These are phyloP conservation scores for Leccinum variicolor DNA, from an alignment of 768 basidiomycete genomes.

Conservation along the genomic window DNA sequence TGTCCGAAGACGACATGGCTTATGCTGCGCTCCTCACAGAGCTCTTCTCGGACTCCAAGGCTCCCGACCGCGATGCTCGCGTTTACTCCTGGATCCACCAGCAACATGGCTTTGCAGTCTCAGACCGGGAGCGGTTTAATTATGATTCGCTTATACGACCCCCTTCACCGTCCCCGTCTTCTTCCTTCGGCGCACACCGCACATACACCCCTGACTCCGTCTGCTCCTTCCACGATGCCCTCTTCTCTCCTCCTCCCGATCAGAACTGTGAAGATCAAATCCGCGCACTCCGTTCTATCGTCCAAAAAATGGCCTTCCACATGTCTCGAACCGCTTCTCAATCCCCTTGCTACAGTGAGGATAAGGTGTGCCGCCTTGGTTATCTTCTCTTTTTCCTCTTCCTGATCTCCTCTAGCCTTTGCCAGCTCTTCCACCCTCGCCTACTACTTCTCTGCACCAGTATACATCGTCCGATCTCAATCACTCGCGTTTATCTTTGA, in stretches of 20 bases:
- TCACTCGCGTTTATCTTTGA: slow-evolving; percentile 27
- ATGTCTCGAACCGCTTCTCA: slow-evolving; percentile 5
- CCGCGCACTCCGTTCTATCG: slow-evolving; percentile 33
- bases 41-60: slow-evolving; percentile 23
- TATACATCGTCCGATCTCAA: slow-evolving; percentile 21
- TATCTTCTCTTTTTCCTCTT: no score
- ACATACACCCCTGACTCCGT: slow-evolving; percentile 14
- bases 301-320: slow-evolving; percentile 33
- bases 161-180: slow-evolving; percentile 29
- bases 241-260: slow-evolving; percentile 30
- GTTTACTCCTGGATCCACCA: slow-evolving; percentile 35
- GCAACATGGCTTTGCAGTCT: slow-evolving; percentile 33
- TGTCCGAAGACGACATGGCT: slow-evolving; percentile 31
- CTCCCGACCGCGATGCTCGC: slow-evolving; percentile 23
- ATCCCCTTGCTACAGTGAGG: neutral
- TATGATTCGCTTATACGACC: slow-evolving; percentile 2
- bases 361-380: slow-evolving; percentile 5
- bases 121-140: slow-evolving; percentile 12
- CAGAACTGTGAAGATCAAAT: slow-evolving; percentile 24
- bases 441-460: slow-evolving; percentile 19
- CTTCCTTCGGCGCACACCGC: slow-evolving; percentile 29
- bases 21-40: slow-evolving; percentile 29
- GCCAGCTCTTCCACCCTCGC: slow-evolving; percentile 25
- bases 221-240: slow-evolving; percentile 30
- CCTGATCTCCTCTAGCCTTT: slow-evolving; percentile 13